Evolutionary conservation across 1,284 basidiomycete species (phyloP), one percentile per base, ranked within the genome.

Genomic region (Marasmius fiardii): DNA sequence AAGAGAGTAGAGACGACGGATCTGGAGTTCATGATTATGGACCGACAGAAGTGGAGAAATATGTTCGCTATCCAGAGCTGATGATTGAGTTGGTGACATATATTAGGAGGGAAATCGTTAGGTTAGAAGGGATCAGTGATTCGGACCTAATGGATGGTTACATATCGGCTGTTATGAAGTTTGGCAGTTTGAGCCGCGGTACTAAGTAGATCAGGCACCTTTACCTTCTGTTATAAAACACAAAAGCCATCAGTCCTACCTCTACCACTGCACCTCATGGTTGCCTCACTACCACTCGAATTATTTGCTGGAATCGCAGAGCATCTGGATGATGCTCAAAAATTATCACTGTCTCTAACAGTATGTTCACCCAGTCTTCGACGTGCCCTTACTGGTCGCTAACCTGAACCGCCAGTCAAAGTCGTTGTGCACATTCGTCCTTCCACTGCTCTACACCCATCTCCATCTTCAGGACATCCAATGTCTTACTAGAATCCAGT

Each of bases 21-120:
- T 86, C 84, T 14, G 88, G 87, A n/a, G 83, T 90, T 43, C 79
- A 85, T 58, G 88, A 90, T 66, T 89, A 86, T 66, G 67, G 70
- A 31, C 80, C 80, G n/a, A 71, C 70, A 23, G 80, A 88, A 61
- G 78, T 73, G 28, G 77, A 80, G 65, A 83, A 86, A 63, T 90
- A 92, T 63, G 73, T 93, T 16, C 71, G 78, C 58, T 92, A 94
- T 64, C 86, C 91, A 0, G 82, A 88, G 67, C 78, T 90, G 43
- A 87, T 98, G 78, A 81, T 87, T 49, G 76, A 80, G 41, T 72
- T 96, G 18, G 87, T 91, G n/a, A 73, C 71, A 44, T 97, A 94
- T 64, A 73, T 95, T 31, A 77, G 94, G 54, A 76, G 83, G 60
- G 95, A 98, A 74, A 73, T 92, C 34, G 74, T 75, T 35, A 73